phyloP scores from a whole-genome alignment of 306 rosid species.

The Argentina anserina region DNA sequence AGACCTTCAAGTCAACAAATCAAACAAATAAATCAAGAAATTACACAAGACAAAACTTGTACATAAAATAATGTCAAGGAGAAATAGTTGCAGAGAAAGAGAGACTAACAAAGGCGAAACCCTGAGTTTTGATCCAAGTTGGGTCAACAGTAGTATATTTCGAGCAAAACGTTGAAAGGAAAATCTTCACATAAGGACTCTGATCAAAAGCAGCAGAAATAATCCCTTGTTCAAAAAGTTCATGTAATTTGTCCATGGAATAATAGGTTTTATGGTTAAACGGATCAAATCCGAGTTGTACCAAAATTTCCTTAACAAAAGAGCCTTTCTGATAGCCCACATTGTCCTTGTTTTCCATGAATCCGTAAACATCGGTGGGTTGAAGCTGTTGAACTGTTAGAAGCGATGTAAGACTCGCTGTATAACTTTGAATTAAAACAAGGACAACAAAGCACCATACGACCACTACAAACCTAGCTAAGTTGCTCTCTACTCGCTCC shows the following conservation, averaged over 20 bases:
- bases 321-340: slow-evolving; percentile 27
- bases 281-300: slow-evolving; percentile 2
- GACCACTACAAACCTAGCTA: slow-evolving; percentile 8
- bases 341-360: slow-evolving; percentile 7
- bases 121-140: slow-evolving; percentile 29
- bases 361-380: slow-evolving; percentile 22
- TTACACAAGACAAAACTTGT: no score
- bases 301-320: slow-evolving; percentile 15
- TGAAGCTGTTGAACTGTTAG: slow-evolving; percentile 29
- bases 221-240: slow-evolving; percentile 14
- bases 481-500: slow-evolving; percentile 30
- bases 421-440: slow-evolving; percentile 33
- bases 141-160: slow-evolving; percentile 46
- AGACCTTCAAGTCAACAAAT: slow-evolving; percentile 17
- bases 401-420: slow-evolving; percentile 29
- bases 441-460: slow-evolving; percentile 34
- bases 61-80: background rate
- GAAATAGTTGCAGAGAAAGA: background rate
- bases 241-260: slow-evolving; percentile 9
- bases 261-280: background rate
- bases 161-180: slow-evolving; percentile 37
- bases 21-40: background rate
- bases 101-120: slow-evolving; percentile 54
- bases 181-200: slow-evolving; percentile 30
- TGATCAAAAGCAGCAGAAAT: slow-evolving; percentile 47